Conservation (phyloP, 495 filamentous ascomycete species). For the Tuber aestivum region DNA sequence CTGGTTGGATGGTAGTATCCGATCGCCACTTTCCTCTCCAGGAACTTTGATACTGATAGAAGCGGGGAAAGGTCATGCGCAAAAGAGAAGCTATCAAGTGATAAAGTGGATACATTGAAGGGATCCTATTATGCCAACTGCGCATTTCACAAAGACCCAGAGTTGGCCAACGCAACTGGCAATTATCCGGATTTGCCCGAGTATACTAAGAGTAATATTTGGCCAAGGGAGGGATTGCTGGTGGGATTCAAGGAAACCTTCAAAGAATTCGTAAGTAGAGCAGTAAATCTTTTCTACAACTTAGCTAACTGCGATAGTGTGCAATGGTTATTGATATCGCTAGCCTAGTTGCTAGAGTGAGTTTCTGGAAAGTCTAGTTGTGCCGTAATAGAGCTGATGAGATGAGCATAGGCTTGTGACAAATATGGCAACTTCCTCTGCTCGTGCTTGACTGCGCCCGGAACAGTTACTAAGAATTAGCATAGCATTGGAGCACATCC, state of each 20-base stretch:
- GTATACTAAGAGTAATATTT: slow-evolving; percentile 72
- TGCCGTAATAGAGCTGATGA: slow-evolving; percentile 6
- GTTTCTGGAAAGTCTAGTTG: background rate
- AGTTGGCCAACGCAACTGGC: slow-evolving; percentile 53
- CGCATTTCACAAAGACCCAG: slow-evolving; percentile 74
- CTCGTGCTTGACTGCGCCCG: background rate
- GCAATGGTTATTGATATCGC: slow-evolving; percentile 81
- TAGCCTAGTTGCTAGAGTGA: slow-evolving; percentile 64
- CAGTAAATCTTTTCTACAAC: background rate
- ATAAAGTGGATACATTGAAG: slow-evolving; percentile 85
- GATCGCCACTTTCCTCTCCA: background rate
- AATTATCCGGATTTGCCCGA: slow-evolving; percentile 52
- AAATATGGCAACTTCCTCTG: slow-evolving; percentile 52
- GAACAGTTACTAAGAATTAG: background rate
- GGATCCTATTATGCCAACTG: slow-evolving; percentile 97
- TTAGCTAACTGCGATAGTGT: slow-evolving; percentile 47
- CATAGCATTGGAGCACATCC: slow-evolving; percentile 59
- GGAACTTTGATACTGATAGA: slow-evolving; percentile 45
- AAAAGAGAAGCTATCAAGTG: slow-evolving; percentile 87
- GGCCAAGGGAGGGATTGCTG: slow-evolving; percentile 62
- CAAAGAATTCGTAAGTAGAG: slow-evolving; percentile 53
- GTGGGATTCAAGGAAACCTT: slow-evolving; percentile 67
- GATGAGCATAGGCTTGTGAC: slow-evolving; percentile 61
- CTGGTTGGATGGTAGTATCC: slow-evolving; percentile 54
- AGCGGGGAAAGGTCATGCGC: slow-evolving; percentile 69